phyloP scores from a whole-genome alignment of 2,329 filamentous ascomycete species.

The Herpotrichia juniperi region DNA sequence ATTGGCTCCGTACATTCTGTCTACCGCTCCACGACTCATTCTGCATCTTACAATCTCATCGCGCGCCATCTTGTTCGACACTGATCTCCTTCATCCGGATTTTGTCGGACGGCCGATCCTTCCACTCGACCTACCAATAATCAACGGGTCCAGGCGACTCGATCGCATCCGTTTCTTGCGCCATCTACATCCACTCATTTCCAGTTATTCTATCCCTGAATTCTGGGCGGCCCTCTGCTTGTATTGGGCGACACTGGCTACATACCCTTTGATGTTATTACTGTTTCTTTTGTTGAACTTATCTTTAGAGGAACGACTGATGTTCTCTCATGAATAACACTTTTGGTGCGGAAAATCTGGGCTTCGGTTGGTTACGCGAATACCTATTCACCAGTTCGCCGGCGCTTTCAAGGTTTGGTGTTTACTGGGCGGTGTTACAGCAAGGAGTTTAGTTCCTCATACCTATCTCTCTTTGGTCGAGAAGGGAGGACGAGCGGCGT shows the following conservation, averaged over 20 bases:
- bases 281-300: slow-evolving; percentile 30
- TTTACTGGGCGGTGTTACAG: slow-evolving; percentile 18
- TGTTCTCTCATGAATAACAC: slow-evolving; percentile 35
- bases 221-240: slow-evolving; percentile 2
- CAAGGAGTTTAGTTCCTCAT: slow-evolving; percentile 2
- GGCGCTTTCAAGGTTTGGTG: slow-evolving; percentile 26
- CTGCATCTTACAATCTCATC: slow-evolving; percentile 9
- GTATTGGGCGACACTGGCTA: slow-evolving; percentile 2
- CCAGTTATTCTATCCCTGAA: neutral
- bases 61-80: slow-evolving; percentile 4
- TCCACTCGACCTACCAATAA: slow-evolving; percentile 24
- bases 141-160: slow-evolving; percentile 45
- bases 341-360: slow-evolving; percentile 34
- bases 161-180: slow-evolving; percentile 32
- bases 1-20: slow-evolving; percentile 25
- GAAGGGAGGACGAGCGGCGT: neutral
- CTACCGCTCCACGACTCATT: slow-evolving; percentile 7
- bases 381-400: slow-evolving; percentile 31
- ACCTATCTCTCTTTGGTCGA: neutral
- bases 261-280: slow-evolving; percentile 6
- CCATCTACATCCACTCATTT: slow-evolving; percentile 14
- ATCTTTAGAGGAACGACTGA: slow-evolving; percentile 33
- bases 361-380: slow-evolving; percentile 19
- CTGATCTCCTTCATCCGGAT: neutral
- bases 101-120: slow-evolving; percentile 17